Evolutionary conservation across 1,139 yeast genomes (phyloP), one percentile per base, ranked within the genome.

Genomic region (Debaryomyces fabryi): DNA sequence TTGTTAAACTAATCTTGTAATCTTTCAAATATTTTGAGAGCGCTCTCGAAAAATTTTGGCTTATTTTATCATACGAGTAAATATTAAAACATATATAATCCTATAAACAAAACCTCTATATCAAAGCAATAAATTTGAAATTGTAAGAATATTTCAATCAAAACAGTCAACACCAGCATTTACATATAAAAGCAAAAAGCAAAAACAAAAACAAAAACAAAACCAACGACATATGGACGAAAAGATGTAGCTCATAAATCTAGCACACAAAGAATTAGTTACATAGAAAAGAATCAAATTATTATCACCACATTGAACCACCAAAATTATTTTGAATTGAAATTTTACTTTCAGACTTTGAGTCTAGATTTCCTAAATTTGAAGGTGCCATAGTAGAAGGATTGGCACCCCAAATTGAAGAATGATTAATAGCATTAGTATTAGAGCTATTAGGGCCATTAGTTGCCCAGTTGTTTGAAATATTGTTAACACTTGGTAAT

Each of bases 341-440:
- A 7, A 42, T 29, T 6, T 36, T 36, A 29, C n/a, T 42, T 9
- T 38, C 45, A 13, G 45, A 36, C 6, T 42, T 36, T n/a, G 45
- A 36, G 9, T 35, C 35, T 10, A 21, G 20, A 25, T 42, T 37
- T 18, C 16, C n/a, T 12, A 27, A 18, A n/a, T 25, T 35, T 6
- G 45, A 29, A n/a, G 35, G 25, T 21, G 32, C 12, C 34, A 30
- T 29, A 12, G 43, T n/a, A 9, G 33, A 25, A 20, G 35, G 45
- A 29, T 25, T 41, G 4, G 58, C 44, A 21, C 58, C 58, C 60
- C 59, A 56, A 38, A 56, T 57, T 24, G 60, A 51, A 18, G 54
- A 25, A 12, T 44, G 40, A 29, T 46, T 46, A n/a, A 47, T 36
- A 32, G 49, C 21, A 25, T 38, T 46, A 5, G 53, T 13, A 24